Conservation (phyloP, 352 stramenopile species). For the Discostella stelligera region DNA sequence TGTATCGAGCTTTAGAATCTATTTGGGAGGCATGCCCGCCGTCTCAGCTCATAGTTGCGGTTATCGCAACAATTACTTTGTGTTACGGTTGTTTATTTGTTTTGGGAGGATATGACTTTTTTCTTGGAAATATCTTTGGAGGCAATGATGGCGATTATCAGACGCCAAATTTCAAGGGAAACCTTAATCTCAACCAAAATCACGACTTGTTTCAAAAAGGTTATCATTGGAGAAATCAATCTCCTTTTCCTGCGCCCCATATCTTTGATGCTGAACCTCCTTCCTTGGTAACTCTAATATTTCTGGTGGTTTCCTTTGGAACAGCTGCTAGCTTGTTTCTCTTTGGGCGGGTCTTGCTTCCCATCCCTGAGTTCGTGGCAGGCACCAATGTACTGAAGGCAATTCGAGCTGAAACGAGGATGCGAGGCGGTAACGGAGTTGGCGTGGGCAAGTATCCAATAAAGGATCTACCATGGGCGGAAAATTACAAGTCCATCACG, state of each 20-base stretch:
- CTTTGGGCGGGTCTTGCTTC: conserved; percentile 65
- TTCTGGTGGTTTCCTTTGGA: conserved; percentile 36
- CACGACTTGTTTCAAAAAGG: conserved; percentile 10
- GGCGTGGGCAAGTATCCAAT: conserved; percentile 38
- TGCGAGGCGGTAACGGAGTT: conserved; percentile 15
- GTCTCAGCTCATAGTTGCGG: conserved; percentile 33
- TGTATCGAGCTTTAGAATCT: conserved; percentile 45
- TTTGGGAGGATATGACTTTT: conserved; percentile 25
- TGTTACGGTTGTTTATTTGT: conserved; percentile 30
- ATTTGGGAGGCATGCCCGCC: conserved; percentile 32
- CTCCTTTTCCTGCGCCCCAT: conserved; percentile 22
- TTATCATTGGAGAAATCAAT: conserved; percentile 29
- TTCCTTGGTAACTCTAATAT: conserved; percentile 23
- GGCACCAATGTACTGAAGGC: conserved; percentile 64
- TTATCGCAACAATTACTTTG: conserved; percentile 14
- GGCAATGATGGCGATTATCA: conserved; percentile 19
- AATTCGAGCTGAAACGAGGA: conserved; percentile 43
- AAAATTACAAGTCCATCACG: conserved; percentile 65
- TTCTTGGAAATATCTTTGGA: conserved; percentile 9
- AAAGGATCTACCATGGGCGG: conserved; percentile 58
- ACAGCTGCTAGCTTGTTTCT: conserved; percentile 40
- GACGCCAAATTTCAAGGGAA: conserved; percentile 31
- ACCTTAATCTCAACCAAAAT: conserved; percentile 14
- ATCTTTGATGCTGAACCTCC: conserved; percentile 23
- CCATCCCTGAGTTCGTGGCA: conserved; percentile 68